Conservation (phyloP, 495 filamentous ascomycete species). For the Xylaria palmicola region DNA sequence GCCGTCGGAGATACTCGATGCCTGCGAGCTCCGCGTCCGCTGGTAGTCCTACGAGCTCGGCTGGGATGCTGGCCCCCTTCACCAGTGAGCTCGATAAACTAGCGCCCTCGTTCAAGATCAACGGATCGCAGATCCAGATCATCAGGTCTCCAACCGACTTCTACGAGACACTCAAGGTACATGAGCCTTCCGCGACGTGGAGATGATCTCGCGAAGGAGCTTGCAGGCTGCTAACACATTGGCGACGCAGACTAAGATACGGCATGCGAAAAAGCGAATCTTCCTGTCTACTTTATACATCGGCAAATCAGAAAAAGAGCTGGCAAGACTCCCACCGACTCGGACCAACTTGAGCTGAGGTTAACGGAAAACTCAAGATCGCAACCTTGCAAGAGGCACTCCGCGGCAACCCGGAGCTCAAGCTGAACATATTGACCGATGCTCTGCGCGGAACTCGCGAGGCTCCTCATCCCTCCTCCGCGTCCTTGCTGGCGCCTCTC, state of each 20-base stretch:
- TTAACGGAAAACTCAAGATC: conserved; percentile 50
- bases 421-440: conserved; percentile 91
- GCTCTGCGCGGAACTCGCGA: conserved; percentile 89
- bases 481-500: conserved; percentile 81
- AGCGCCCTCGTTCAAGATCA: conserved; percentile 82
- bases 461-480: conserved; percentile 81
- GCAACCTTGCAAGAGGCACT: conserved; percentile 75
- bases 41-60: conserved; percentile 26
- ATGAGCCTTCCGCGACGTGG: conserved; percentile 4
- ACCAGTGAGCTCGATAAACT: conserved; percentile 82
- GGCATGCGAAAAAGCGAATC: conserved; percentile 70
- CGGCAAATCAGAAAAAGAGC: conserved; percentile 87
- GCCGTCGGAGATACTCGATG: conserved; percentile 43
- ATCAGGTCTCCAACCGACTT: conserved; percentile 78
- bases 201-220: conserved; percentile 12
- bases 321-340: conserved; percentile 48
- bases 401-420: conserved; percentile 67
- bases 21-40: conserved; percentile 31
- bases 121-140: conserved; percentile 76
- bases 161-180: conserved; percentile 83
- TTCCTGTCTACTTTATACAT: conserved; percentile 96
- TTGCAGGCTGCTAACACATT: conserved; percentile 14
- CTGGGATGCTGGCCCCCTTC: conserved; percentile 61
- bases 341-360: conserved; percentile 4
- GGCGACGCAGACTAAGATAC: conserved; percentile 67